Base-by-base conservation (phyloP, 805 yeast species). In the Dipodascopsis uninucleata region DNA sequence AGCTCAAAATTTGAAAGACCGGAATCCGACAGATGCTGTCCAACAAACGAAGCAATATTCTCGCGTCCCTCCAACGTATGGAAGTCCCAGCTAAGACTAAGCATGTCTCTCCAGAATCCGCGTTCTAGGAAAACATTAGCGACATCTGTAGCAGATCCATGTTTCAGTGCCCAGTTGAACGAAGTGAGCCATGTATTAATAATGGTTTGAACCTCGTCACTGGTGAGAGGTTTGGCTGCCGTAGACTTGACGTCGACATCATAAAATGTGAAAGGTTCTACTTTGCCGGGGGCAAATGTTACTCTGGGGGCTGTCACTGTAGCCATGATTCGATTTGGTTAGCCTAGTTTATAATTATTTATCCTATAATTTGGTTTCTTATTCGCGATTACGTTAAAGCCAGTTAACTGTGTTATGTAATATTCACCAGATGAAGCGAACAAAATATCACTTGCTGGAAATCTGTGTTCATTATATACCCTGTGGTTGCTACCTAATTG, bases 101-200 rank as follows among this genome's bases (percentile, higher is more conserved):
- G 53, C 48, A 68, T 71, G 47, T 69, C 74, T 48, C 64, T 65
- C 74, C 72, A 68, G 28, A 61, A 41, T 20, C 53, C 53, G 28
- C 16, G 25, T 20, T 31, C 26, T 23, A 36, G 16, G 29, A 44
- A 31, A 25, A 16, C 38, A 22, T 14, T 31, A 1, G 34, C 39
- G 21, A 31, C 28, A 9, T 23, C 32, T 21, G 34, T 17, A 28
- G 39, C 39, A 22, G 31, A 17, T 10, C 18, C 39, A 5, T 6
- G 4, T 2, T 33, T 29, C 3, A 43, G 29, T 21, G 47, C 45
- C 20, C 16, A 7, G 48, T 32, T 41, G 28, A 43, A 22, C 14
- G 48, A 14, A 4, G 17, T 25, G 10, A 41, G 31, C 22, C 20
- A 43, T 14, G 37, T 12, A 10, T 18, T 23, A 5, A 39, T 39